A percentile compares a stretch with the other conserved stretches of the same genome.
Conservation (phyloP, 495 filamentous ascomycete species). For the Daldinia caldariorum region DNA sequence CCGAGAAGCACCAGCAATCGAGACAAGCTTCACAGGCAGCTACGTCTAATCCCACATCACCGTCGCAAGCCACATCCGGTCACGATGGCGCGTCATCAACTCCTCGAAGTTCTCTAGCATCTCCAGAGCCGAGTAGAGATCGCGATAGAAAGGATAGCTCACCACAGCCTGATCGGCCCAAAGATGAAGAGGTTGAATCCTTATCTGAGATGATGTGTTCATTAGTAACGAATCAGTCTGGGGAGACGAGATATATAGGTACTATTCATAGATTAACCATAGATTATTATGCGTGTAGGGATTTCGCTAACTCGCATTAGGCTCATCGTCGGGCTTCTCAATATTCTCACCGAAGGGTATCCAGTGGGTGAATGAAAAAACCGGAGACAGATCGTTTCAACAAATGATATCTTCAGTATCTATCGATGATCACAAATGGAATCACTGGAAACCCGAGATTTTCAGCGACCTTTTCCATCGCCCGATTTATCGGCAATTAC, state of each 20-base stretch:
- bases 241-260: slow-evolving; percentile 98
- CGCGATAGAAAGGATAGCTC: slow-evolving; percentile 50
- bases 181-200: slow-evolving; percentile 79
- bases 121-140: slow-evolving; percentile 65
- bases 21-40: slow-evolving; percentile 56
- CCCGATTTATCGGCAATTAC: slow-evolving; percentile 82
- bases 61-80: slow-evolving; percentile 55
- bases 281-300: neutral
- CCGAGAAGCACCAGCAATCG: slow-evolving; percentile 66
- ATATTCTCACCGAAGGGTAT: slow-evolving; percentile 98
- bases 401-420: slow-evolving; percentile 89
- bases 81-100: slow-evolving; percentile 63
- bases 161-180: slow-evolving; percentile 47
- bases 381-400: slow-evolving; percentile 92
- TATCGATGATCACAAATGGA: slow-evolving; percentile 90
- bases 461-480: slow-evolving; percentile 92
- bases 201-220: slow-evolving; percentile 99
- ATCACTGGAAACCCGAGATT: slow-evolving; percentile 94
- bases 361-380: slow-evolving; percentile 98
- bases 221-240: slow-evolving; percentile 94
- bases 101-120: slow-evolving; percentile 68
- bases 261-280: slow-evolving; percentile 33
- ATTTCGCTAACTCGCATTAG: slow-evolving; percentile 57
- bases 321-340: slow-evolving; percentile 96
- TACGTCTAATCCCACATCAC: slow-evolving; percentile 57